phyloP scores from a whole-genome alignment of 2,329 filamentous ascomycete species.

The Colletotrichum lupini region DNA sequence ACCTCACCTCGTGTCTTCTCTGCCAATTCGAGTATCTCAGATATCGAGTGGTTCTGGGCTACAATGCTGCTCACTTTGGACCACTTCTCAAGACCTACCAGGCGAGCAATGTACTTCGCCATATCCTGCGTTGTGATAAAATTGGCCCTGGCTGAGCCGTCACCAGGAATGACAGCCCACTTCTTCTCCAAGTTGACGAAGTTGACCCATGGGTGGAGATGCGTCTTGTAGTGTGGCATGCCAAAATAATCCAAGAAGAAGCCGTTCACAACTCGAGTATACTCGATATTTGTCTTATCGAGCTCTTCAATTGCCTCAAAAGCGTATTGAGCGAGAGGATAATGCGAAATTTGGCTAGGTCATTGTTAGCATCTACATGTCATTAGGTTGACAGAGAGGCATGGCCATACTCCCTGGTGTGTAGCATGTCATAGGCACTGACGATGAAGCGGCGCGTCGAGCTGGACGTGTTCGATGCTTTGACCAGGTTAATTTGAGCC shows the following conservation, averaged over 20 bases:
- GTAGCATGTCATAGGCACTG: constrained; percentile 51
- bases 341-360: constrained; percentile 36
- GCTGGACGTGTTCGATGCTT: constrained; percentile 52
- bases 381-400: not conserved
- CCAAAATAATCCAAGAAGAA: constrained; percentile 45
- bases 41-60: constrained; percentile 50
- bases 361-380: not conserved
- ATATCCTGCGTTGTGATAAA: constrained; percentile 29
- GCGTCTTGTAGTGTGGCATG: constrained; percentile 39
- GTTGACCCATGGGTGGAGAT: constrained; percentile 44
- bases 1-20: constrained; percentile 39
- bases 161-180: constrained; percentile 26
- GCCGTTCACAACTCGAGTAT: constrained; percentile 40
- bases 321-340: constrained; percentile 37
- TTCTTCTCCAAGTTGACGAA: constrained; percentile 28
- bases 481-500: constrained; percentile 54
- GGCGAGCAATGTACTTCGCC: constrained; percentile 48
- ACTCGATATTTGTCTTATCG: constrained; percentile 21
- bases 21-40: constrained; percentile 48
- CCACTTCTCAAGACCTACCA: constrained; percentile 53
- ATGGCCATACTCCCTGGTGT: constrained; percentile 35
- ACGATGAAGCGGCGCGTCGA: constrained; percentile 54
- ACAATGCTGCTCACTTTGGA: constrained; percentile 45
- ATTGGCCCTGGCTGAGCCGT: constrained; percentile 19
- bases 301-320: constrained; percentile 38